A percentile compares a stretch with the other conserved stretches of the same genome.
Conservation (phyloP, 768 basidiomycete species). For the Leucogyrophana mollusca region DNA sequence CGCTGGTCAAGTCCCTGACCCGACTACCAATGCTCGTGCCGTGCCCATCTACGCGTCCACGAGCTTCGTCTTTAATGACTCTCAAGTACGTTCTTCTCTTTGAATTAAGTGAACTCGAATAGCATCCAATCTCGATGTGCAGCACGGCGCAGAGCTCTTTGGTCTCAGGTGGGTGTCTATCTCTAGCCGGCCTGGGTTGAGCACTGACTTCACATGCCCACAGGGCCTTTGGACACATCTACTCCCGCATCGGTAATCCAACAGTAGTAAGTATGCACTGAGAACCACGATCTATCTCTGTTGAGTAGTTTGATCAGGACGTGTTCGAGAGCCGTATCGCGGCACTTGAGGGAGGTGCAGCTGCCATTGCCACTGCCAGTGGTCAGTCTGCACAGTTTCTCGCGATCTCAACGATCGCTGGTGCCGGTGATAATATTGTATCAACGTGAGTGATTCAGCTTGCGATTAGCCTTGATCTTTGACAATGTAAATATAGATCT, state of each 20-base stretch:
- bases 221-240: conserved; percentile 47
- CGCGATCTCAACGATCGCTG: conserved; percentile 51
- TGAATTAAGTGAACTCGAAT: neutral
- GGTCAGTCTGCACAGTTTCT: conserved; percentile 66
- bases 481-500: conserved; percentile 30
- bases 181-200: neutral
- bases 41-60: conserved; percentile 62
- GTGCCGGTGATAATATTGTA: conserved; percentile 64
- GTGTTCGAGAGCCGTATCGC: conserved; percentile 67
- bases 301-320: conserved; percentile 36
- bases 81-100: conserved; percentile 32
- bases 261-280: conserved; percentile 42
- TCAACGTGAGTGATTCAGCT: conserved; percentile 39
- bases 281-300: neutral
- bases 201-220: neutral
- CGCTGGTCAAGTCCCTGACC: conserved; percentile 54
- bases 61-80: conserved; percentile 56
- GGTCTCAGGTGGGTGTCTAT: conserved; percentile 33
- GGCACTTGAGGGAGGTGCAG: conserved; percentile 60
- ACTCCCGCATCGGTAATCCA: conserved; percentile 56
- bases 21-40: conserved; percentile 57
- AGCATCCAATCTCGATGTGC: conserved; percentile 5
- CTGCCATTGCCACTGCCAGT: conserved; percentile 55
- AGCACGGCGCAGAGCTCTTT: conserved; percentile 59
- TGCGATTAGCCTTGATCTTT: neutral